Percentiles rank a stretch among this genome's conserved stretches.
Conservation (phyloP, 2,329 filamentous ascomycete species). For the Ophiostoma fasciatum region DNA sequence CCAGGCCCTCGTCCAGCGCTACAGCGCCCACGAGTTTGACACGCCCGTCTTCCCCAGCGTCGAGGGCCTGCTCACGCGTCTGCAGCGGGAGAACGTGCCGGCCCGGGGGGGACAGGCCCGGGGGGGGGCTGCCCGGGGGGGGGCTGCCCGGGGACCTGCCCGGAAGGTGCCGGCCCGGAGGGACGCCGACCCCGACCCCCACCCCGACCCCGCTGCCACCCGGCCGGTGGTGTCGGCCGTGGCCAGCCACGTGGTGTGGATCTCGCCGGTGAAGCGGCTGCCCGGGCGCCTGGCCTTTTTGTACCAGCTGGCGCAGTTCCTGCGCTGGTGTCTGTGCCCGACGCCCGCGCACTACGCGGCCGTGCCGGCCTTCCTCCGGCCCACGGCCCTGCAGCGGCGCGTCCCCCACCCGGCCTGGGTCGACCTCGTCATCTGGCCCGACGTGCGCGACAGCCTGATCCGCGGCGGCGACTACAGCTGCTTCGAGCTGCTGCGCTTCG, state of each 20-base stretch:
- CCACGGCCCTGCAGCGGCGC: conserved; percentile 13
- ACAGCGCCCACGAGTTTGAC: conserved; percentile 4
- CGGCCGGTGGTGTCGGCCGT: background rate
- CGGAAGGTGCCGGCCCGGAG: too few species aligned
- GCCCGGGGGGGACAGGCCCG: too few species aligned
- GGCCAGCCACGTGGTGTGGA: conserved; percentile 1
- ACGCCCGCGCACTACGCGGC: conserved; percentile 3
- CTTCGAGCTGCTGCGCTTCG: conserved; percentile 2
- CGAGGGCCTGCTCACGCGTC: conserved; percentile 1
- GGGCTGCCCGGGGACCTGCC: too few species aligned
- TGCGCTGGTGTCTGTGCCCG: conserved; percentile 6
- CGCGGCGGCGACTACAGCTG: conserved; percentile 2
- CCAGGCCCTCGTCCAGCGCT: conserved; percentile 3
- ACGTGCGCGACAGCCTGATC: conserved; percentile 7
- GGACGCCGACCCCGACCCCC: background rate
- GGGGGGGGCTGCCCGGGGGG: too few species aligned
- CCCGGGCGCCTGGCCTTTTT: conserved; percentile 3
- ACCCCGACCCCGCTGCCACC: background rate
- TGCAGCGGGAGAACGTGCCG: background rate
- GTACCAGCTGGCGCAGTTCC: conserved; percentile 3
- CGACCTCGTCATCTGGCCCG: conserved; percentile 8
- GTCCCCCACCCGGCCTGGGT: conserved; percentile 9
- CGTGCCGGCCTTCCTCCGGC: conserved; percentile 13
- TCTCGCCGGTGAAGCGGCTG: background rate
- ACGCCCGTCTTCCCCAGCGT: conserved; percentile 6